Percentiles rank a stretch among this genome's conserved stretches.
Conservation (phyloP, 129 eudicot species). For the Flaveria brownii region DNA sequence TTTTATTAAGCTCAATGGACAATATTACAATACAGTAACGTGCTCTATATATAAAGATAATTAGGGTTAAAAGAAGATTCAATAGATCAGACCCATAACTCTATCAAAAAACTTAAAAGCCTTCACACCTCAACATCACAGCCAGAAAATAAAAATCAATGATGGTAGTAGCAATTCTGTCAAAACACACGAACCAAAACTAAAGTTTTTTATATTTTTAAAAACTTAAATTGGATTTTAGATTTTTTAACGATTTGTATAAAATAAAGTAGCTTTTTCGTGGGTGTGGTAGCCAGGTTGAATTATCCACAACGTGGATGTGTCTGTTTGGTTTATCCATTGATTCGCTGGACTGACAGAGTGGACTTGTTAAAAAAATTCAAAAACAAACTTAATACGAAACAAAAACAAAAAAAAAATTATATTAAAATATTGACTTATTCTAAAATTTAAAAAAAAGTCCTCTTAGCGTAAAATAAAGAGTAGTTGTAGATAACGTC, state of each 20-base stretch:
- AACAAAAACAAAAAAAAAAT: background rate
- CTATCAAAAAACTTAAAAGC: no score
- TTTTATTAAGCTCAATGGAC: no score
- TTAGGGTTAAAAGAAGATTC: no score
- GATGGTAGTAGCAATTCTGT: background rate
- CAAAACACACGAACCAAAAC: no score
- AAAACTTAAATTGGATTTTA: background rate
- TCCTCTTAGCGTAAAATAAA: no score
- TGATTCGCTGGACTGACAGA: constrained; percentile 32
- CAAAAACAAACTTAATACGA: background rate
- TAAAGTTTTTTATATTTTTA: no score
- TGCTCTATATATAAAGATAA: no score
- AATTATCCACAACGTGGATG: constrained; percentile 34
- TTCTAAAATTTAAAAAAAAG: background rate
- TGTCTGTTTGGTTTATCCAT: constrained; percentile 42
- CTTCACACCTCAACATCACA: no score
- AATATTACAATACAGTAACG: no score
- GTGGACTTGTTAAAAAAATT: constrained; percentile 24
- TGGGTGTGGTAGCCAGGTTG: background rate
- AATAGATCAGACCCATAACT: no score
- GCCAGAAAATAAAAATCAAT: no score
- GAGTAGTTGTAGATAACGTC: background rate
- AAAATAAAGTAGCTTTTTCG: constrained; percentile 10
- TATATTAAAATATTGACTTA: background rate
- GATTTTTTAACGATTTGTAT: background rate